These are phyloP conservation scores for Apiotrichum brassicae DNA, from an alignment of 1,284 basidiomycete species.

Conservation along the genomic window DNA sequence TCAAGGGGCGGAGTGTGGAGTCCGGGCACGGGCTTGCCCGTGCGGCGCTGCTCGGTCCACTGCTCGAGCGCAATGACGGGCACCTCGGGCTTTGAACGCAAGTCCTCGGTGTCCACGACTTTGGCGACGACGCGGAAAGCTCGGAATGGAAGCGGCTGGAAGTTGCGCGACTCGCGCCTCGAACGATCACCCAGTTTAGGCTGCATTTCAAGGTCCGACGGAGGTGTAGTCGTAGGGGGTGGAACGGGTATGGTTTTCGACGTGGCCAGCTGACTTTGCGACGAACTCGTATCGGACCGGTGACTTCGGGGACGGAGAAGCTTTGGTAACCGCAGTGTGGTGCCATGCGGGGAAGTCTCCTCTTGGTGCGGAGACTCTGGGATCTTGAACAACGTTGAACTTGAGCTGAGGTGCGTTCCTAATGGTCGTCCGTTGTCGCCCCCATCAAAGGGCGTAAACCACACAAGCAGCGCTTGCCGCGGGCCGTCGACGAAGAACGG, in stretches of 20 bases:
- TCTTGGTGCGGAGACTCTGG: conserved; percentile 15
- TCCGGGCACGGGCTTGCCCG: conserved; percentile 13
- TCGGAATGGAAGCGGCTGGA: conserved; percentile 39
- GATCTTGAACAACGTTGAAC: conserved; percentile 16
- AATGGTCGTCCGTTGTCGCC: background rate
- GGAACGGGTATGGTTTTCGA: conserved; percentile 7
- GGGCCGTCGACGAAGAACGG: conserved; percentile 26
- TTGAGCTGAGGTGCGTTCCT: background rate
- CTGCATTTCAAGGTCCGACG: conserved; percentile 3
- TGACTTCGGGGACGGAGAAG: conserved; percentile 33
- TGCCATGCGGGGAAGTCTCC: background rate
- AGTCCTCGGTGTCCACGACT: conserved; percentile 37
- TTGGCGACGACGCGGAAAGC: conserved; percentile 44
- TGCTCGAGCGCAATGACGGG: conserved; percentile 20
- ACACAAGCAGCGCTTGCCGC: conserved; percentile 39
- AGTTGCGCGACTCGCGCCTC: conserved; percentile 9
- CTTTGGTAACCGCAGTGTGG: conserved; percentile 36
- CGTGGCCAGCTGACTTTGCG: background rate
- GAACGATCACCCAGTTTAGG: background rate
- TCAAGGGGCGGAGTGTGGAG: conserved; percentile 14
- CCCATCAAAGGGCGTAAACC: conserved; percentile 45
- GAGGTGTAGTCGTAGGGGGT: conserved; percentile 10
- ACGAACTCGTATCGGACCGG: background rate
- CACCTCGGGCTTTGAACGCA: conserved; percentile 27
- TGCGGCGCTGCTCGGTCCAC: conserved; percentile 21